These are phyloP conservation scores for Aspergillus proliferans DNA, from an alignment of 2,329 filamentous ascomycete genomes.

Conservation along the genomic window DNA sequence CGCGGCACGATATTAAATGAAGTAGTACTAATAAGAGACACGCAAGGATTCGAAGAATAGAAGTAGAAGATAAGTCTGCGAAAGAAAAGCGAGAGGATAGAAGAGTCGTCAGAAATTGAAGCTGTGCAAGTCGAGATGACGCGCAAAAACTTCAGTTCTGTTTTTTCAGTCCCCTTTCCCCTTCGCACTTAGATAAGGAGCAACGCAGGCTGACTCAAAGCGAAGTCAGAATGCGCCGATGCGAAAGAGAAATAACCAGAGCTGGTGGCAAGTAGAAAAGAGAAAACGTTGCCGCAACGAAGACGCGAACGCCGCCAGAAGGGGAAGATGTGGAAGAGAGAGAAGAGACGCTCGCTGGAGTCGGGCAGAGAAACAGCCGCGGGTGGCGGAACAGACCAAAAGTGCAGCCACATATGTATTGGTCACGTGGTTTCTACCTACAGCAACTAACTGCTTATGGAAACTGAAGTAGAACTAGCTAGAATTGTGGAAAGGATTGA, in stretches of 20 bases:
- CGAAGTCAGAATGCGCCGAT: neutral
- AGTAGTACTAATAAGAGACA: neutral
- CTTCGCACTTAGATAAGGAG: neutral
- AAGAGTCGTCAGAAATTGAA: too few relatives aligned
- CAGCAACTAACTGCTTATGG: neutral
- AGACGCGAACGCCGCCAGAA: neutral
- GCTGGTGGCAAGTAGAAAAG: neutral
- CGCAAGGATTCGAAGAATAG: neutral
- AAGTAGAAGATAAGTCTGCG: neutral
- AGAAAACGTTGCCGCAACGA: neutral
- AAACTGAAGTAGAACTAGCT: too few relatives aligned
- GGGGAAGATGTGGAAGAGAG: neutral
- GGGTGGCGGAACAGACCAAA: neutral
- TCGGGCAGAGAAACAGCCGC: neutral
- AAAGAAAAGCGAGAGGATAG: neutral
- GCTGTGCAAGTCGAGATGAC: too few relatives aligned
- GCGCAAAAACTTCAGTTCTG: neutral
- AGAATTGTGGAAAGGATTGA: neutral
- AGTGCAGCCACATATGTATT: too few relatives aligned
- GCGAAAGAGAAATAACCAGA: neutral
- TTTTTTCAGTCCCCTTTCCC: neutral
- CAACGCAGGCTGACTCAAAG: neutral
- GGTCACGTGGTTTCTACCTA: neutral
- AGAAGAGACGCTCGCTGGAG: neutral
- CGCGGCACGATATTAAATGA: neutral